Percentiles rank a stretch among this genome's conserved stretches.
Evolutionary conservation across 257 asterid genomes (phyloP).

Genomic region (Apocynum venetum): DNA sequence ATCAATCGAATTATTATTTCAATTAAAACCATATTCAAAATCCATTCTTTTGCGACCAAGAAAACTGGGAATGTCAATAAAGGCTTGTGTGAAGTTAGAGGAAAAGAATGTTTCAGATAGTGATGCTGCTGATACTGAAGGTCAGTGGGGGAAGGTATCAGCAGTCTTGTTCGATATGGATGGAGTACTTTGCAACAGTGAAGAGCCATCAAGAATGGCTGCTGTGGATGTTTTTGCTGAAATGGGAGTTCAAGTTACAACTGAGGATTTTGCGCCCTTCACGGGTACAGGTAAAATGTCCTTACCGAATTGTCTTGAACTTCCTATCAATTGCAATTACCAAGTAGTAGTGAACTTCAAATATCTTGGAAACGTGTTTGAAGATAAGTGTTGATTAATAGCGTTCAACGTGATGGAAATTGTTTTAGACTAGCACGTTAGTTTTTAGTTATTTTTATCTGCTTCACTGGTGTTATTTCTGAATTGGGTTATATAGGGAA

Average conservation of each 20-base stretch:
- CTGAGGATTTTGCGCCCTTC: slow-evolving; percentile 88
- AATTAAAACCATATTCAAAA: slow-evolving; percentile 21
- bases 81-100: slow-evolving; percentile 61
- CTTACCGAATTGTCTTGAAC: background rate
- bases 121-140: slow-evolving; percentile 29
- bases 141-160: slow-evolving; percentile 82
- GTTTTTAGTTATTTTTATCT: background rate
- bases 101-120: slow-evolving; percentile 42
- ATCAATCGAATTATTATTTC: slow-evolving; percentile 26
- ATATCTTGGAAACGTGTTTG: background rate
- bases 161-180: slow-evolving; percentile 98
- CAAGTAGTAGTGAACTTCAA: background rate
- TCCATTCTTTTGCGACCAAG: slow-evolving; percentile 19
- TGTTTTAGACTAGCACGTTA: background rate
- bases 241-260: slow-evolving; percentile 84
- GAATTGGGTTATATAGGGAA: too few relatives aligned
- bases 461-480: background rate
- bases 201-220: slow-evolving; percentile 81
- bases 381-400: background rate
- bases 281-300: slow-evolving; percentile 74
- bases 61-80: slow-evolving; percentile 24
- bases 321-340: background rate
- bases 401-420: background rate
- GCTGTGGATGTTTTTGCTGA: slow-evolving; percentile 90
- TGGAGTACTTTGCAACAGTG: slow-evolving; percentile 93